Percentiles rank a stretch among this genome's conserved stretches.
phyloP scores from a whole-genome alignment of 73 alveolate genomes.

The Blepharisma stoltei region DNA sequence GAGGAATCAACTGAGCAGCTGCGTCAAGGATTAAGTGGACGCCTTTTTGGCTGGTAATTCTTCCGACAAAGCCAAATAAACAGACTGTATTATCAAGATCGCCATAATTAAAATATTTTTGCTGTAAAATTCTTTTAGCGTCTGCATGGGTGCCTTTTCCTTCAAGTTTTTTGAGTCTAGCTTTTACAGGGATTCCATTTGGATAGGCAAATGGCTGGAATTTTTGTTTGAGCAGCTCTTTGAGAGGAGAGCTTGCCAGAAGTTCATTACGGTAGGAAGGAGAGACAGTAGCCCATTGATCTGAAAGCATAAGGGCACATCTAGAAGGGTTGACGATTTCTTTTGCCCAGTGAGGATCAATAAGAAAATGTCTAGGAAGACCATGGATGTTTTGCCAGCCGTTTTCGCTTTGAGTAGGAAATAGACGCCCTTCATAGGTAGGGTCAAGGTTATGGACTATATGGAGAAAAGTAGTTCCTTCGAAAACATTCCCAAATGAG shows the following conservation, averaged over 20 bases:
- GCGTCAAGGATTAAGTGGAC: slow-evolving; percentile 91
- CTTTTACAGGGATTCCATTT: slow-evolving; percentile 91
- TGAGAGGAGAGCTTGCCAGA: slow-evolving; percentile 78
- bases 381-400: slow-evolving; percentile 78
- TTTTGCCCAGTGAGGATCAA: slow-evolving; percentile 90
- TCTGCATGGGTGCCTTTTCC: slow-evolving; percentile 81
- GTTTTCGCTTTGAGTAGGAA: slow-evolving; percentile 40
- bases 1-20: slow-evolving; percentile 84
- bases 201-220: slow-evolving; percentile 94
- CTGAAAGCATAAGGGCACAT: slow-evolving; percentile 91
- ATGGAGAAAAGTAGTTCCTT: slow-evolving; percentile 94
- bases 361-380: slow-evolving; percentile 87
- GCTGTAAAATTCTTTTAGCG: slow-evolving; percentile 86
- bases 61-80: slow-evolving; percentile 92
- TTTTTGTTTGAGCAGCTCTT: slow-evolving; percentile 60
- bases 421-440: slow-evolving; percentile 84
- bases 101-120: slow-evolving; percentile 81
- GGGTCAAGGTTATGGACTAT: slow-evolving; percentile 94
- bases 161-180: slow-evolving; percentile 68
- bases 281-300: slow-evolving; percentile 99
- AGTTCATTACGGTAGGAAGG: slow-evolving; percentile 91
- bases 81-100: slow-evolving; percentile 81
- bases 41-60: slow-evolving; percentile 96
- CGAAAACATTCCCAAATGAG: slow-evolving; percentile 85
- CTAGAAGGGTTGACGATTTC: slow-evolving; percentile 93